Evolutionary conservation across 352 stramenopile genomes (phyloP).

Genomic region (Lagenidium giganteum): DNA sequence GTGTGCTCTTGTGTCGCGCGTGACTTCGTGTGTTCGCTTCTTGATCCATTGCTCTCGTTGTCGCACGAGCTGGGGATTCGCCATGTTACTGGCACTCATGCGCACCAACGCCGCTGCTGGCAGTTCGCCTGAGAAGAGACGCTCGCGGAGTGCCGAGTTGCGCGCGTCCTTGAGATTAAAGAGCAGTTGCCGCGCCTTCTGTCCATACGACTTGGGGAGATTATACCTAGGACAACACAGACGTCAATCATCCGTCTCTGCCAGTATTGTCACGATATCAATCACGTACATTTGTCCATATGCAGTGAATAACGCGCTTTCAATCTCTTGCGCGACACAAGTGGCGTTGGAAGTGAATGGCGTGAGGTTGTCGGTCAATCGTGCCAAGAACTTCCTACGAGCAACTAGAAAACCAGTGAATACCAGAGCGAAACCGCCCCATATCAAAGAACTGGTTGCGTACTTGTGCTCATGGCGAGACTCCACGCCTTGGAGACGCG

Average conservation of each 20-base stretch:
- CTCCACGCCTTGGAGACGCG: slow-evolving; percentile 82
- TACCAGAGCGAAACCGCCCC: neutral
- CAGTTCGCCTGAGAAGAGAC: slow-evolving; percentile 60
- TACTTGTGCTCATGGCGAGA: slow-evolving; percentile 55
- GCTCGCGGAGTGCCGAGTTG: slow-evolving; percentile 59
- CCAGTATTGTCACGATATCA: neutral
- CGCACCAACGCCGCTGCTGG: slow-evolving; percentile 48
- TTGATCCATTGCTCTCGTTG: slow-evolving; percentile 84
- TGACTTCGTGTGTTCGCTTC: slow-evolving; percentile 81
- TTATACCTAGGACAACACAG: slow-evolving; percentile 31
- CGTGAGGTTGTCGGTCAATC: slow-evolving; percentile 47
- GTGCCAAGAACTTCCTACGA: slow-evolving; percentile 50
- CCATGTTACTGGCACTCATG: slow-evolving; percentile 78
- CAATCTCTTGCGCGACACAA: slow-evolving; percentile 46
- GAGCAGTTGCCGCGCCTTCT: slow-evolving; percentile 73
- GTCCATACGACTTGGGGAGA: slow-evolving; percentile 70
- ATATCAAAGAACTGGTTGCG: slow-evolving; percentile 1
- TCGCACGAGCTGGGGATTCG: slow-evolving; percentile 77
- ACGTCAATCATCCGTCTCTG: neutral
- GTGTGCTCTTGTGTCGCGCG: slow-evolving; percentile 54
- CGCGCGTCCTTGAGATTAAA: slow-evolving; percentile 82
- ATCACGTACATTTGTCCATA: slow-evolving; percentile 44
- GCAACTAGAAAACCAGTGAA: slow-evolving; percentile 24
- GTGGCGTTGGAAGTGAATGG: slow-evolving; percentile 40
- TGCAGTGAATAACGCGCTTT: slow-evolving; percentile 45